Base-by-base conservation (phyloP, 1,284 basidiomycete genomes). In the Ceratobasidium sp. region DNA sequence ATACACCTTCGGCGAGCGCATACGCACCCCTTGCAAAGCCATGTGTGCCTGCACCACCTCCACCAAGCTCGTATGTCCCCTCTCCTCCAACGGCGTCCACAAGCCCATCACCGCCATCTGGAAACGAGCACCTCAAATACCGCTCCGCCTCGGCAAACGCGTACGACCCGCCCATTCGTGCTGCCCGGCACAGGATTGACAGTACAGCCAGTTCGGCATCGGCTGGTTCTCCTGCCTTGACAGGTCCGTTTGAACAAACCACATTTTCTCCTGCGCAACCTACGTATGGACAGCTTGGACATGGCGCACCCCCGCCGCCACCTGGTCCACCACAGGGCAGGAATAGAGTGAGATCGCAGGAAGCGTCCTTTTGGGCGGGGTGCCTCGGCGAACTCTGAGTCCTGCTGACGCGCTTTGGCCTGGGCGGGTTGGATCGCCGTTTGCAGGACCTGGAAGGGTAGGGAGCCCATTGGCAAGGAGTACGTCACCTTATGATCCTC, bases 91-190 rank as follows among this genome's bases (percentile, higher is more conserved):
- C 71, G 44, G 64, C 77, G 5, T 65, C 61, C 25, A 76, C 77
- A 15, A n/a, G 62, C 19, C 52, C 75, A 43, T 78, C 83, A 44
- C 81, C 81, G 17, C 83, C 77, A 29, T 67, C 77, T 0, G 54
- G 64, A 13, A 67, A 49, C 34, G 76, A 66, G 5, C 69, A 71
- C 46, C 44, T 76, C 15, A 77, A 64, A 83, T 85, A 88, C 82
- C 83, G 92, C 73, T 91, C 92, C 19, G 91, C 90, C 82, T 84
- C 89, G 25, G 86, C 85, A 25, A 92, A 94, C 80, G 93, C 93
- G 0, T 95, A 94, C 80, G 93, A 95, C 79, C 93, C 93, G 17
- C 93, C 93, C 34, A 87, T 95, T 75, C 90, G 71, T 43, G 73
- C 76, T 22, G 57, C 67, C 19, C 51, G 74, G 62, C 77, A 59